Conservation (phyloP, 2,329 filamentous ascomycete genomes). For the Penicillium sp. region DNA sequence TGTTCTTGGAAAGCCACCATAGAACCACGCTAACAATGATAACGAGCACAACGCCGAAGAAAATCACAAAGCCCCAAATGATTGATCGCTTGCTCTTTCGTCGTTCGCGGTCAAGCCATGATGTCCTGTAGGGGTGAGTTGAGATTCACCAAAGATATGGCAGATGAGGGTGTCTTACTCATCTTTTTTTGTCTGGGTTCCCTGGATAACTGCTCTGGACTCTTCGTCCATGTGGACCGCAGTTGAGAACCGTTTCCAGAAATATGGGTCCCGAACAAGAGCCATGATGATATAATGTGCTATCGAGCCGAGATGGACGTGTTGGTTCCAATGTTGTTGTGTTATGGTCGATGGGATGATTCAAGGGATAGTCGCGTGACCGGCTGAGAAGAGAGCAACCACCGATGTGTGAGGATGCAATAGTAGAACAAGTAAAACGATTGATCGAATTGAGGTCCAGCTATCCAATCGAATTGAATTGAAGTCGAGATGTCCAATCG, state of each 20-base stretch:
- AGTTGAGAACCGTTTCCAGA: conserved; percentile 61
- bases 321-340: not conserved
- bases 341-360: not conserved
- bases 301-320: not conserved
- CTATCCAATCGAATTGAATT: not conserved
- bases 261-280: conserved; percentile 56
- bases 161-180: conserved; percentile 11
- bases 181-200: conserved; percentile 4
- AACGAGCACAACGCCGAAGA: conserved; percentile 34
- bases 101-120: conserved; percentile 55
- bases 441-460: not conserved
- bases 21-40: conserved; percentile 48
- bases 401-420: not conserved
- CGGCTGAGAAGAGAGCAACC: not conserved
- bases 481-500: not conserved
- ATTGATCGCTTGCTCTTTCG: conserved; percentile 51
- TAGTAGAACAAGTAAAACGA: not conserved
- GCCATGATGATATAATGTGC: conserved; percentile 41
- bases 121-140: conserved; percentile 43
- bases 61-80: conserved; percentile 43
- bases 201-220: conserved; percentile 24
- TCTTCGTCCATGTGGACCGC: conserved; percentile 59
- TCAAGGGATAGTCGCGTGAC: conserved; percentile 1
- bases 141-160: conserved; percentile 20
- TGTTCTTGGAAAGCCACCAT: conserved; percentile 43